Conservation (phyloP, 2,329 filamentous ascomycete species). For the Colletotrichum endophyticum region DNA sequence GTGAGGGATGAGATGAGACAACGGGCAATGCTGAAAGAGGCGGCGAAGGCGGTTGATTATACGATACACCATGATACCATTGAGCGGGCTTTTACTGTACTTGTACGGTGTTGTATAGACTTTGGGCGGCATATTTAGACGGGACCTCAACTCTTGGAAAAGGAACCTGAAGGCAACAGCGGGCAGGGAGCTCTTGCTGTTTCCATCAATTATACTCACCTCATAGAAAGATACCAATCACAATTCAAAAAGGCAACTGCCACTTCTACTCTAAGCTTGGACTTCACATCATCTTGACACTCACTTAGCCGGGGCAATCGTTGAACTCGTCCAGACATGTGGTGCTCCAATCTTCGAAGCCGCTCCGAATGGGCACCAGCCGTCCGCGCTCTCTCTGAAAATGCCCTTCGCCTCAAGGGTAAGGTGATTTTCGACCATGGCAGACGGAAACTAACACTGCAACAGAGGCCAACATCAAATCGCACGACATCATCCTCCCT, state of each 20-base stretch:
- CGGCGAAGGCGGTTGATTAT: neutral
- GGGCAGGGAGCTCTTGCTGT: neutral
- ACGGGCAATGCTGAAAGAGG: neutral
- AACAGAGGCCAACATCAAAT: constrained; percentile 44
- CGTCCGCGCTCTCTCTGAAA: constrained; percentile 28
- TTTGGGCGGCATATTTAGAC: neutral
- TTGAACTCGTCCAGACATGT: constrained; percentile 28
- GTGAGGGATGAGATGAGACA: neutral
- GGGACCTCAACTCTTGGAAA: constrained; percentile 3
- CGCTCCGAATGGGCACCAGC: constrained; percentile 39
- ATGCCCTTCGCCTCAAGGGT: constrained; percentile 29
- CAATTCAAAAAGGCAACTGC: neutral
- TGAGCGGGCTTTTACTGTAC: neutral
- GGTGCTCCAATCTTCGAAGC: constrained; percentile 43
- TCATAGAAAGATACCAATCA: constrained; percentile 6
- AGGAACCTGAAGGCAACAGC: neutral
- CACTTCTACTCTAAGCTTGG: neutral
- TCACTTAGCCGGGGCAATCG: neutral
- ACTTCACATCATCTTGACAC: neutral
- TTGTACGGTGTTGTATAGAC: neutral
- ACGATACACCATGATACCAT: constrained; percentile 11
- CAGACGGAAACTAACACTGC: neutral
- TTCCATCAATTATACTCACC: constrained; percentile 1
- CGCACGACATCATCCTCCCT: constrained; percentile 51
- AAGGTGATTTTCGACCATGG: neutral